These are phyloP conservation scores for Trichoderma koningii DNA, from an alignment of 2,329 filamentous ascomycete species.

Conservation along the genomic window DNA sequence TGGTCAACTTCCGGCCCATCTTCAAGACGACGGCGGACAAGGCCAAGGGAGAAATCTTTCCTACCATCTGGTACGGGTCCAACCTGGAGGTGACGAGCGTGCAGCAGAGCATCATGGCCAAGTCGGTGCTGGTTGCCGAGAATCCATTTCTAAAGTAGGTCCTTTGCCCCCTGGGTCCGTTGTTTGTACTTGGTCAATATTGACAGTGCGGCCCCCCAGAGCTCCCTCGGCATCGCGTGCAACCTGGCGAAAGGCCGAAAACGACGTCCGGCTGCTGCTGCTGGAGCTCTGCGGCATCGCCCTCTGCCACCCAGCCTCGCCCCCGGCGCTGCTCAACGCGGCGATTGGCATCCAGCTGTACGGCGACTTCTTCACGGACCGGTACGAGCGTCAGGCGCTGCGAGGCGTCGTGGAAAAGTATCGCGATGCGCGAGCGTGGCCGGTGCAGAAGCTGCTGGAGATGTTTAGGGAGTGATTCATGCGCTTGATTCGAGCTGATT, in stretches of 20 bases:
- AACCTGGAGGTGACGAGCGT: slow-evolving; percentile 46
- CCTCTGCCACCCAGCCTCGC: slow-evolving; percentile 43
- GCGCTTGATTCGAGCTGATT: neutral
- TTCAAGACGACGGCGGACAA: slow-evolving; percentile 41
- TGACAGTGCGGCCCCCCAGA: slow-evolving; percentile 27
- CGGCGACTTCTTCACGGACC: slow-evolving; percentile 46
- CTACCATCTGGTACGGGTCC: slow-evolving; percentile 44
- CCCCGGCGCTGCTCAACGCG: slow-evolving; percentile 44
- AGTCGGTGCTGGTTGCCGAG: slow-evolving; percentile 45
- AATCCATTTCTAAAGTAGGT: slow-evolving; percentile 42
- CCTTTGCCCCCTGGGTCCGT: neutral
- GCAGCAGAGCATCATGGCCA: slow-evolving; percentile 45
- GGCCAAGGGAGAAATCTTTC: slow-evolving; percentile 44
- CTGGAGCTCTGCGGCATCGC: slow-evolving; percentile 46
- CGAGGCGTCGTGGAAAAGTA: slow-evolving; percentile 49
- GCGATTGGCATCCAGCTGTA: slow-evolving; percentile 47
- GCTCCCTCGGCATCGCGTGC: slow-evolving; percentile 35
- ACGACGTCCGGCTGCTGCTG: slow-evolving; percentile 43
- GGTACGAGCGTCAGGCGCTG: slow-evolving; percentile 43
- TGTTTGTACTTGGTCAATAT: neutral
- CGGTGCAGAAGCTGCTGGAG: slow-evolving; percentile 41
- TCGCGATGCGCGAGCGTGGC: slow-evolving; percentile 46
- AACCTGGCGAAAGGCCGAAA: slow-evolving; percentile 42
- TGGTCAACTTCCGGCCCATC: slow-evolving; percentile 40
- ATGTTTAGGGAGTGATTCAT: slow-evolving; percentile 37